These are phyloP conservation scores for Iris pallida DNA, from an alignment of 116 monocot genomes.

Conservation along the genomic window DNA sequence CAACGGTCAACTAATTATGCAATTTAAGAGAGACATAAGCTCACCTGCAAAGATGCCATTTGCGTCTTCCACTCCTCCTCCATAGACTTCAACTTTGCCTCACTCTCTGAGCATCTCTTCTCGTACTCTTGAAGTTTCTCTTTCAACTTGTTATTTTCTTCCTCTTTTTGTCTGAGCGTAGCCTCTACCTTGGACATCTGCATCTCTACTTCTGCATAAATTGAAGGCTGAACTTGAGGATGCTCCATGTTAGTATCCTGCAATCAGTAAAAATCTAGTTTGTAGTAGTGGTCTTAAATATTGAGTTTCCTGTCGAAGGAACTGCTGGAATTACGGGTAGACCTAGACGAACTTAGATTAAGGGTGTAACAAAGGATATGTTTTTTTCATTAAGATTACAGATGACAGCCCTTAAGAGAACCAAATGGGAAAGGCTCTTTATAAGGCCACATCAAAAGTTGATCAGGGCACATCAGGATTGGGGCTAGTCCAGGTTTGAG, in stretches of 20 bases:
- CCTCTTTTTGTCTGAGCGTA: constrained; percentile 7
- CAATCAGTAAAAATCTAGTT: too few species aligned
- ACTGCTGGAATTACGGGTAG: too few species aligned
- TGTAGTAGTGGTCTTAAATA: too few species aligned
- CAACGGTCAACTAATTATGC: neutral
- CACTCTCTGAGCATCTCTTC: constrained; percentile 46
- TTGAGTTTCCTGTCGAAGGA: too few species aligned
- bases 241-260: neutral
- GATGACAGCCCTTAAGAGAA: too few species aligned
- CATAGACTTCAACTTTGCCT: constrained; percentile 56
- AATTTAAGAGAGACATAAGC: neutral
- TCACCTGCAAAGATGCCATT: constrained; percentile 52
- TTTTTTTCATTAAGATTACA: too few species aligned
- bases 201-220: neutral
- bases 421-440: too few species aligned
- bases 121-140: constrained; percentile 47
- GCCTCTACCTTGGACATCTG: neutral
- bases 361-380: too few species aligned
- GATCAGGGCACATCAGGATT: too few species aligned
- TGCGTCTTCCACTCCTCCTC: constrained; percentile 66
- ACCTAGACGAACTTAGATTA: too few species aligned
- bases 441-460: too few species aligned
- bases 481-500: too few species aligned
- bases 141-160: constrained; percentile 45
- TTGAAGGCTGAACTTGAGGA: neutral